These are phyloP conservation scores for Aspergillus proliferans DNA, from an alignment of 2,329 filamentous ascomycete species.

Conservation along the genomic window DNA sequence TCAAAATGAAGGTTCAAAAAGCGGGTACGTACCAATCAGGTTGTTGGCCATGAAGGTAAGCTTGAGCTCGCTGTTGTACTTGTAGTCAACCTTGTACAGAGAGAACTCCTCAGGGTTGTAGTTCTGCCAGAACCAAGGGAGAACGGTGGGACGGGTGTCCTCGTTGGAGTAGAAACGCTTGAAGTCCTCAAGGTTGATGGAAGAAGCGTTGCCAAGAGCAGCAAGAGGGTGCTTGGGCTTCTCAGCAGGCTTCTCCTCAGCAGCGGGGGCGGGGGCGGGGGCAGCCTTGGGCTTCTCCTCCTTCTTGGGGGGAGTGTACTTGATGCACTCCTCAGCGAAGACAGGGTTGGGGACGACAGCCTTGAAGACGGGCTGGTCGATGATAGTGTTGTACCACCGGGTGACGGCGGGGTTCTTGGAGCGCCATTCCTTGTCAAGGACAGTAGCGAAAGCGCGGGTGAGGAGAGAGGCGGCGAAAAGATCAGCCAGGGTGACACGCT, in stretches of 20 bases:
- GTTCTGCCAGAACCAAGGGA: slow-evolving; percentile 99
- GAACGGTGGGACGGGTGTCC: slow-evolving; percentile 70
- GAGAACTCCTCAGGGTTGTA: slow-evolving; percentile 92
- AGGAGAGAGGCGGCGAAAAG: slow-evolving; percentile 75
- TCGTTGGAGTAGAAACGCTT: slow-evolving; percentile 99
- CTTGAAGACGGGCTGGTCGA: slow-evolving; percentile 87
- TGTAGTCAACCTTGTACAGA: slow-evolving; percentile 90
- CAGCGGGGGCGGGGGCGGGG: slow-evolving; percentile 47
- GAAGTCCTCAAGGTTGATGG: slow-evolving; percentile 87
- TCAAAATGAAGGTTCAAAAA: slow-evolving; percentile 7
- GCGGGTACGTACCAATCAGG: slow-evolving; percentile 63
- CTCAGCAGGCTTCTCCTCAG: slow-evolving; percentile 44
- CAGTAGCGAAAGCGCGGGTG: slow-evolving; percentile 82
- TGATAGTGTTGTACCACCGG: slow-evolving; percentile 91
- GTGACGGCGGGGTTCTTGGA: slow-evolving; percentile 73
- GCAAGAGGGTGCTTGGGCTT: slow-evolving; percentile 98
- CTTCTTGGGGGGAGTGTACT: slow-evolving; percentile 69
- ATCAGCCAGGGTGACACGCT: slow-evolving; percentile 95
- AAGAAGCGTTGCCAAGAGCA: slow-evolving; percentile 64
- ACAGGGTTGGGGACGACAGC: slow-evolving; percentile 68
- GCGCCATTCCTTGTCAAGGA: slow-evolving; percentile 90
- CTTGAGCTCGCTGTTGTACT: slow-evolving; percentile 98
- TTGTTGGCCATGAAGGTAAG: slow-evolving; percentile 99
- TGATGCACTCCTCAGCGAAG: slow-evolving; percentile 74
- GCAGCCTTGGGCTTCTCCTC: slow-evolving; percentile 63